phyloP scores from a whole-genome alignment of 2,329 filamentous ascomycete species.

The Verticillium longisporum region DNA sequence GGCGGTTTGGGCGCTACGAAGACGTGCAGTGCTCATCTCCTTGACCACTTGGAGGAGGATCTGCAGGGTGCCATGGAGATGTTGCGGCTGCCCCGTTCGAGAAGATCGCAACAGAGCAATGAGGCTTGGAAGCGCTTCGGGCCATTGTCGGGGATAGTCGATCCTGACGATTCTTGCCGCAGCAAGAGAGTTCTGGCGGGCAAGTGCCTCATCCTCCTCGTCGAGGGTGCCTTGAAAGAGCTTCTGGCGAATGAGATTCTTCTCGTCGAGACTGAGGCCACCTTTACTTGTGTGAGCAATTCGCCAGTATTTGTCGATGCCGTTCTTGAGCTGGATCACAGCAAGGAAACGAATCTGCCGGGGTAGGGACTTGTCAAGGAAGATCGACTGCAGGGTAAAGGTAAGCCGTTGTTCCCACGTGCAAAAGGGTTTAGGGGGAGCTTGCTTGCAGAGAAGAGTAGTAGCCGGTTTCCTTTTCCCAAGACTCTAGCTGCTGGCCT shows the following conservation, averaged over 20 bases:
- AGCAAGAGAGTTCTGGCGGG: conserved; percentile 81
- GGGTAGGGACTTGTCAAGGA: conserved; percentile 71
- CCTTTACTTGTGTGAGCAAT: conserved; percentile 49
- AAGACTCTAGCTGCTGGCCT: conserved; percentile 63
- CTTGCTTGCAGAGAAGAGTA: conserved; percentile 62
- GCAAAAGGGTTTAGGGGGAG: background rate
- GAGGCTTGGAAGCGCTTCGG: conserved; percentile 52
- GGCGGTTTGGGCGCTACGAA: conserved; percentile 67
- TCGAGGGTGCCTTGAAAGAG: conserved; percentile 71
- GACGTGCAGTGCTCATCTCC: conserved; percentile 74
- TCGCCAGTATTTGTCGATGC: conserved; percentile 92
- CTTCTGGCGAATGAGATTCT: conserved; percentile 65
- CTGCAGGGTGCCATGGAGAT: conserved; percentile 65
- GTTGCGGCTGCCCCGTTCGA: conserved; percentile 51
- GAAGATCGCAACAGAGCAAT: conserved; percentile 57
- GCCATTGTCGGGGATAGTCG: conserved; percentile 87
- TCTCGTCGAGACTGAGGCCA: conserved; percentile 68
- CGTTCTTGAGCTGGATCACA: conserved; percentile 93
- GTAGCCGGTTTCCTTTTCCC: conserved; percentile 62
- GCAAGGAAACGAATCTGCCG: conserved; percentile 78
- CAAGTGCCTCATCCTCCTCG: conserved; percentile 69
- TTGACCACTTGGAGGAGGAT: conserved; percentile 84
- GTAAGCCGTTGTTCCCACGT: conserved; percentile 1
- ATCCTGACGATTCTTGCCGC: conserved; percentile 82
- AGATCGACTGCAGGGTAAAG: conserved; percentile 53